Evolutionary conservation across 129 eudicot genomes (phyloP).

Genomic region (Helichrysum umbraculigerum): DNA sequence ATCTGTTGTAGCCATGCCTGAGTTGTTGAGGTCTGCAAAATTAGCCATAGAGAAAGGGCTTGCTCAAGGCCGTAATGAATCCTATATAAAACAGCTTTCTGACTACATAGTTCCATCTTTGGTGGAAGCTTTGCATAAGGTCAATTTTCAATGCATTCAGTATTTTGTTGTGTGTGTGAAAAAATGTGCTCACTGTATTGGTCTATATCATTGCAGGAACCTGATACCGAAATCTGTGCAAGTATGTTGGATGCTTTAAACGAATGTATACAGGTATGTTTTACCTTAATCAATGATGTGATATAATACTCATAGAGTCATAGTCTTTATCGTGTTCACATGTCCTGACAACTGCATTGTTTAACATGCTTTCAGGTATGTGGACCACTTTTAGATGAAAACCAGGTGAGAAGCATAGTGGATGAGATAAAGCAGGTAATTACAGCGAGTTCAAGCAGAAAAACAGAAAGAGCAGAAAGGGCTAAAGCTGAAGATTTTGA

Average conservation of each 20-base stretch:
- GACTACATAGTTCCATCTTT: conserved; percentile 90
- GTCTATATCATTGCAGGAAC: conserved; percentile 64
- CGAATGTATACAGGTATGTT: conserved; percentile 82
- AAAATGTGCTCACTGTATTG: conserved; percentile 19
- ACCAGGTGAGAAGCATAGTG: conserved; percentile 85
- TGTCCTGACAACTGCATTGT: background rate
- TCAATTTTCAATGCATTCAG: conserved; percentile 13
- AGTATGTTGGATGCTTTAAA: conserved; percentile 94
- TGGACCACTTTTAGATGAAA: conserved; percentile 85
- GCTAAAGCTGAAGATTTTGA: conserved; percentile 98
- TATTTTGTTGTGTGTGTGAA: background rate
- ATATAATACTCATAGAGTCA: conserved; percentile 8
- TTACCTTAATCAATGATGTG: background rate
- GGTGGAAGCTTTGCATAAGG: conserved; percentile 99
- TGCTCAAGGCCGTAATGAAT: conserved; percentile 92
- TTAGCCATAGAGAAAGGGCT: conserved; percentile 96
- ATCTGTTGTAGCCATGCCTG: conserved; percentile 85
- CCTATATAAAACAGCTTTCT: conserved; percentile 90
- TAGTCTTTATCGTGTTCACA: background rate
- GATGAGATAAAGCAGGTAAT: conserved; percentile 97
- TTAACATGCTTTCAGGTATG: conserved; percentile 53
- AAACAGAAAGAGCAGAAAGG: conserved; percentile 88
- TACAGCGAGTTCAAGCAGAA: conserved; percentile 98
- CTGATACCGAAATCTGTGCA: conserved; percentile 94
- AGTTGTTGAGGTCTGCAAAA: conserved; percentile 86